Evolutionary conservation across 768 basidiomycete species (phyloP).

Genomic region (Melanogaster broomeanus): DNA sequence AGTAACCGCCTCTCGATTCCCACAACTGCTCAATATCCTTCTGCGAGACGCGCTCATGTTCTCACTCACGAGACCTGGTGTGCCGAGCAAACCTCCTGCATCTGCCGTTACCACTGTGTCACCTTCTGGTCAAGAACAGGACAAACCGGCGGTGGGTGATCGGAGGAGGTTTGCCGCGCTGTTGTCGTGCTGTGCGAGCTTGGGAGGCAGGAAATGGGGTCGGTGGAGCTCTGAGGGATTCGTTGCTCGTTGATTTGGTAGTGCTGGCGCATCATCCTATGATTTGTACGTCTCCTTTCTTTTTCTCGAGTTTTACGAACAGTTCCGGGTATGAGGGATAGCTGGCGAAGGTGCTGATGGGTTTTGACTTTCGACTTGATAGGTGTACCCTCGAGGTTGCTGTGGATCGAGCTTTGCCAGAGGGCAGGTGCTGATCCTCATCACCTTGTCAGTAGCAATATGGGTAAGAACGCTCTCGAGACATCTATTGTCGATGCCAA

Average conservation of each 20-base stretch:
- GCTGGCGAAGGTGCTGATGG: neutral
- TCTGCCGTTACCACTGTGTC: neutral
- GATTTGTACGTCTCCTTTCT: constrained; percentile 46
- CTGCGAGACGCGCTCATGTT: constrained; percentile 60
- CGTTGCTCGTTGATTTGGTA: constrained; percentile 52
- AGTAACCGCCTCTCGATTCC: constrained; percentile 37
- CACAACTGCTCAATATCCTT: constrained; percentile 51
- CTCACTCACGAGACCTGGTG: constrained; percentile 43
- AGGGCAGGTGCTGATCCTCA: constrained; percentile 55
- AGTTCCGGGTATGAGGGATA: too few relatives aligned
- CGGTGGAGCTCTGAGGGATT: constrained; percentile 42
- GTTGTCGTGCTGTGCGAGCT: constrained; percentile 51
- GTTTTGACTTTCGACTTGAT: neutral
- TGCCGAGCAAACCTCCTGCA: constrained; percentile 25
- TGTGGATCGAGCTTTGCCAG: constrained; percentile 85
- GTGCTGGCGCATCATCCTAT: constrained; percentile 75
- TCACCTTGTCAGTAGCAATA: constrained; percentile 50
- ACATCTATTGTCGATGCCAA: constrained; percentile 48
- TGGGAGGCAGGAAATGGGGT: constrained; percentile 44
- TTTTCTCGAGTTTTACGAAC: neutral
- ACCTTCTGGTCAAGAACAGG: constrained; percentile 35
- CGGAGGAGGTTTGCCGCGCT: constrained; percentile 54
- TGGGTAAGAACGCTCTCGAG: constrained; percentile 50
- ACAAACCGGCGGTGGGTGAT: constrained; percentile 46
- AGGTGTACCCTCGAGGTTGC: constrained; percentile 18